These are phyloP conservation scores for Paramecium primaurelia DNA, from an alignment of 73 alveolate genomes.

Conservation along the genomic window DNA sequence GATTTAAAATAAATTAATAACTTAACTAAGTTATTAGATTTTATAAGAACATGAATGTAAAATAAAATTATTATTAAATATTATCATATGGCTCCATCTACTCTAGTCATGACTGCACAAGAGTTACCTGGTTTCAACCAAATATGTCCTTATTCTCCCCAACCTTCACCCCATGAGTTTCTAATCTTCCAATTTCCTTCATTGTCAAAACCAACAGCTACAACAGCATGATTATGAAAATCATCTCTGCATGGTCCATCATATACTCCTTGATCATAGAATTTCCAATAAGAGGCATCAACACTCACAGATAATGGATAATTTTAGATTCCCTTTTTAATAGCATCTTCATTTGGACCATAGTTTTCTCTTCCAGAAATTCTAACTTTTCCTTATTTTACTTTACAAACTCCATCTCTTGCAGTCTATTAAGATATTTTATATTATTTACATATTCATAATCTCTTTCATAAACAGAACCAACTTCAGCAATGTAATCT, in stretches of 20 bases:
- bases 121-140: conserved; percentile 51
- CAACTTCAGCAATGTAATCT: conserved; percentile 35
- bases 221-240: conserved; percentile 61
- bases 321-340: conserved; percentile 30
- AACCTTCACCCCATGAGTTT: conserved; percentile 53
- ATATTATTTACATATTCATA: conserved; percentile 39
- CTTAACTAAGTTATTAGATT: neutral
- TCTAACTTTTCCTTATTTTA: neutral
- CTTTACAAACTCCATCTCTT: conserved; percentile 34
- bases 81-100: conserved; percentile 15
- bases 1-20: no score
- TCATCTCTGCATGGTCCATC: conserved; percentile 63
- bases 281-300: conserved; percentile 73
- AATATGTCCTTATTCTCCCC: conserved; percentile 43
- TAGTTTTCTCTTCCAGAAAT: neutral
- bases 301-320: conserved; percentile 70
- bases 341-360: conserved; percentile 20
- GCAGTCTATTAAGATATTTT: neutral
- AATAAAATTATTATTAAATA: neutral
- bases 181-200: conserved; percentile 51
- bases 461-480: conserved; percentile 3
- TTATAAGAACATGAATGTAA: neutral
- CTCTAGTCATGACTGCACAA: conserved; percentile 57
- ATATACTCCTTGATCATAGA: conserved; percentile 69
- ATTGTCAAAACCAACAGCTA: conserved; percentile 56